Evolutionary conservation across 1,284 basidiomycete species (phyloP).

Genomic region (Amylostereum areolatum): DNA sequence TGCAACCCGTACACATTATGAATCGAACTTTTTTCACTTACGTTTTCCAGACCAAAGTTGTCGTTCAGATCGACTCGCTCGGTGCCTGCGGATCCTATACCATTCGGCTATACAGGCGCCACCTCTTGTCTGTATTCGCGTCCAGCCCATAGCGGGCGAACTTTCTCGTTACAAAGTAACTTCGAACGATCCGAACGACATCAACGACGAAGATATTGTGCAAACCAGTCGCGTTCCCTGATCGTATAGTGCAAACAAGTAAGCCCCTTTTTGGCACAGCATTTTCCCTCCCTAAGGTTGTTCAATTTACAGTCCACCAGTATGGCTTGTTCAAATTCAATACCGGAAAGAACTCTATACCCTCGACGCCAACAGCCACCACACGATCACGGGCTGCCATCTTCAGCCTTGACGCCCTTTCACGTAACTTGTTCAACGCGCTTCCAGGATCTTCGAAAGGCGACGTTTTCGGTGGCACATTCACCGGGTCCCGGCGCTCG

Average conservation of each 20-base stretch:
- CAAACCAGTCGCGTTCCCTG: slow-evolving; percentile 67
- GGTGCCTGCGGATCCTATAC: slow-evolving; percentile 71
- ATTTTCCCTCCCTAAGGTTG: neutral
- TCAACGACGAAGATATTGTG: slow-evolving; percentile 77
- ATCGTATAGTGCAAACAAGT: slow-evolving; percentile 77
- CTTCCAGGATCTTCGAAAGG: slow-evolving; percentile 55
- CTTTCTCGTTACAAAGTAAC: slow-evolving; percentile 72
- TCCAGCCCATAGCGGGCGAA: slow-evolving; percentile 79
- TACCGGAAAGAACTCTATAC: slow-evolving; percentile 68
- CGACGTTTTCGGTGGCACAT: slow-evolving; percentile 66
- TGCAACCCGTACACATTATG: too few species aligned
- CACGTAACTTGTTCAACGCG: slow-evolving; percentile 67
- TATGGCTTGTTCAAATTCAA: slow-evolving; percentile 82
- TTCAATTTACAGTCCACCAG: slow-evolving; percentile 60
- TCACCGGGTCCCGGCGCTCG: slow-evolving; percentile 54
- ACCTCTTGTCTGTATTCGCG: slow-evolving; percentile 67
- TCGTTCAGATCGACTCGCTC: slow-evolving; percentile 74
- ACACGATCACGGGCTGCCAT: slow-evolving; percentile 71
- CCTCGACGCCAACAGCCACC: slow-evolving; percentile 70
- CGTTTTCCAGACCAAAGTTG: slow-evolving; percentile 68
- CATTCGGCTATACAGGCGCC: slow-evolving; percentile 62
- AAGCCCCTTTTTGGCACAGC: slow-evolving; percentile 21
- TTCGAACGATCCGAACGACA: slow-evolving; percentile 67
- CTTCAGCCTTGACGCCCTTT: slow-evolving; percentile 81
- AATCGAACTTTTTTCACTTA: too few species aligned